Conservation (phyloP, 176 grass and related monocot genomes). For the Zizania latifolia region DNA sequence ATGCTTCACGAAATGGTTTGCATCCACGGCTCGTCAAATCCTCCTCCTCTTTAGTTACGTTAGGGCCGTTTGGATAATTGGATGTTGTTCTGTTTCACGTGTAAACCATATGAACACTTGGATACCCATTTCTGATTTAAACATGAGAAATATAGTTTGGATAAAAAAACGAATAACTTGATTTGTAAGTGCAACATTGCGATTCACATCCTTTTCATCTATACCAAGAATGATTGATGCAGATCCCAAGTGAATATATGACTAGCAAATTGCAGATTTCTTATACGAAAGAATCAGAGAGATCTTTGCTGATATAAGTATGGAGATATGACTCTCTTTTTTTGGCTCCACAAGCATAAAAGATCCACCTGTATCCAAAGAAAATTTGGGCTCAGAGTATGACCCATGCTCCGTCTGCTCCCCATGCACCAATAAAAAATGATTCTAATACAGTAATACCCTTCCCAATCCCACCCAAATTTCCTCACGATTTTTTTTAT, state of each 20-base stretch:
- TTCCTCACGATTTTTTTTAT: too few species aligned
- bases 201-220: not conserved
- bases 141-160: not conserved
- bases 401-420: not conserved
- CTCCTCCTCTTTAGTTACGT: too few species aligned
- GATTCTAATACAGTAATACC: too few species aligned
- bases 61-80: too few species aligned
- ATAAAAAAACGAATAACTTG: not conserved
- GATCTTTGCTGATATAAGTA: not conserved
- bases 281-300: not conserved
- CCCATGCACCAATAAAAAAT: too few species aligned
- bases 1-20: too few species aligned
- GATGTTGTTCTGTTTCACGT: too few species aligned
- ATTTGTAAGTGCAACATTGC: not conserved
- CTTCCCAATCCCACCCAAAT: too few species aligned
- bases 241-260: not conserved
- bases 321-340: not conserved
- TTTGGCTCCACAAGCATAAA: not conserved
- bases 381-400: not conserved
- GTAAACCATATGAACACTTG: too few species aligned
- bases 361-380: not conserved
- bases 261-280: not conserved
- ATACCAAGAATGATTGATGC: slow-evolving; percentile 6
- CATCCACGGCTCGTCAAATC: too few species aligned
- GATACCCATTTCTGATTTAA: not conserved